A percentile compares a stretch with the other conserved stretches of the same genome.
Conservation (phyloP, 305 asterid genomes). For the Fraxinus baroniana region DNA sequence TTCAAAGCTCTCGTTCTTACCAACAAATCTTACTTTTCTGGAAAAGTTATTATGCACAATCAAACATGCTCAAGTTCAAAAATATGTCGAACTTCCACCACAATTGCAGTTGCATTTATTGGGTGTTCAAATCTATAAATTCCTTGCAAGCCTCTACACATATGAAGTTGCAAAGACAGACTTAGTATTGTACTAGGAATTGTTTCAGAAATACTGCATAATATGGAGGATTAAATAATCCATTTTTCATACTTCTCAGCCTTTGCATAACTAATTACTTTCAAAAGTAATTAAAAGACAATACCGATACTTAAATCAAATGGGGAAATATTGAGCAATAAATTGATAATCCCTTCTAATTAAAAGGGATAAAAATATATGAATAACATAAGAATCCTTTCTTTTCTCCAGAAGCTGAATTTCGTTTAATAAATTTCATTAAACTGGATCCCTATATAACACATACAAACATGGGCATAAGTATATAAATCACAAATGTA, state of each 20-base stretch:
- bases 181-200: neutral
- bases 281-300: neutral
- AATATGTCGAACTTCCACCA: constrained; percentile 7
- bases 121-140: neutral
- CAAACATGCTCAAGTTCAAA: neutral
- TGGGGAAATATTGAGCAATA: neutral
- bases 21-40: neutral
- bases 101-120: neutral
- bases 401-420: constrained; percentile 1
- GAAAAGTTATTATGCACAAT: neutral
- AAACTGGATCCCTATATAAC: neutral
- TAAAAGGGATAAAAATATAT: neutral
- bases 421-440: constrained; percentile 7
- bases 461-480: neutral
- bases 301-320: neutral
- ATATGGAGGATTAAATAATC: neutral
- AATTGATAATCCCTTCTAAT: neutral
- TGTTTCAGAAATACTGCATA: neutral
- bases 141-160: neutral
- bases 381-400: neutral
- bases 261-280: neutral
- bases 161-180: neutral
- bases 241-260: neutral
- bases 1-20: neutral
- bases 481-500: neutral